Base-by-base conservation (phyloP, 2,329 filamentous ascomycete genomes). In the Epichloe sibirici region DNA sequence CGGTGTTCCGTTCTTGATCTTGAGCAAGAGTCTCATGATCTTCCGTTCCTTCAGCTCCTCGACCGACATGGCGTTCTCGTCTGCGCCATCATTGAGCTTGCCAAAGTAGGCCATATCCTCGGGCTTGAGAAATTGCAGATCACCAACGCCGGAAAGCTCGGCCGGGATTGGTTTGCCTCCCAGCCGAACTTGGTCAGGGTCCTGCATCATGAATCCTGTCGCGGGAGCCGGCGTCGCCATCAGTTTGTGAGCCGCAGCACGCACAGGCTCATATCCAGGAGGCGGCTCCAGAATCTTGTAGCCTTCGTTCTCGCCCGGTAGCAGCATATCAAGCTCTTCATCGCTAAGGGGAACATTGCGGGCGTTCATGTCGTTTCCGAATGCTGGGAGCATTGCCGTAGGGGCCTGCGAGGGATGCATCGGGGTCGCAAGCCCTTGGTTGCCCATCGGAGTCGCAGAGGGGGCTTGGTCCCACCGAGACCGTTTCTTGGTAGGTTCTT, bases 31-130 rank as follows among this genome's bases (percentile, higher is more conserved):
- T 59, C 93, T 80, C 93, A 98, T 97, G 65, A 98, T 98, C 72
- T 98, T 98, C 56, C 93, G 81, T 71, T 98, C 91, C 70, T 98
- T 97, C 50, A 98, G 73, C 63, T 98, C 91, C 48, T 98, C 93
- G 9, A 98, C 90, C 21, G 85, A 90, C 71, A 98, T 81, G 23
- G 83, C 78, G 61, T 91, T 94, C 71, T 98, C 93, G 61, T 97
- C 90, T 28, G 86, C 86, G 39, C 88, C 90, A 65, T 98, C 93
- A 23, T 95, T 91, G 42, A 98, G 80, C 74, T 98, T 97, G 54
- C 91, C 90, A 63, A 98, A 98, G 71, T 98, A 98, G 40, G 88
- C 85, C 90, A 97, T 96, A 69, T 98, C 93, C 68, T 98, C 93
- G 1, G 90, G 82, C 72, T 98, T 98, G 78, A 98, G 95, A 67